Evolutionary conservation across 2,329 filamentous ascomycete species (phyloP).

Genomic region (Xylaria sp.): DNA sequence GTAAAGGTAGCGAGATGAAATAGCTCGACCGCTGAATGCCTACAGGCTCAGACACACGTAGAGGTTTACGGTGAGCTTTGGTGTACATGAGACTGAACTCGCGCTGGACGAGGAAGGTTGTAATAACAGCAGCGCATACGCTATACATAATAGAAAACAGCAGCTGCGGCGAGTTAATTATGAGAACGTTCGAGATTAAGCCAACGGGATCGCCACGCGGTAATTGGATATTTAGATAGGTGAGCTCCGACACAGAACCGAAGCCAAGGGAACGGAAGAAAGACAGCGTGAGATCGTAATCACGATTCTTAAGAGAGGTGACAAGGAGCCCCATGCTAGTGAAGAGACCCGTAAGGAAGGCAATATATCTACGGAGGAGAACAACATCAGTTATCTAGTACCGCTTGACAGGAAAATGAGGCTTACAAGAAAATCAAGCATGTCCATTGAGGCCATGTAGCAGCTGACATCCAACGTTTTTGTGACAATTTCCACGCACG

Average conservation of each 20-base stretch:
- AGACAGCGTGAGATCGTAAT: conserved; percentile 35
- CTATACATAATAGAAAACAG: conserved; percentile 59
- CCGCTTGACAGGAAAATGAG: background rate
- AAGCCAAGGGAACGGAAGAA: conserved; percentile 47
- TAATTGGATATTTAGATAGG: conserved; percentile 43
- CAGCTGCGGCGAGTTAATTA: conserved; percentile 60
- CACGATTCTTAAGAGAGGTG: conserved; percentile 32
- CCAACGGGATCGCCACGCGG: conserved; percentile 45
- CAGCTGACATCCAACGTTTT: conserved; percentile 34
- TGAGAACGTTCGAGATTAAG: conserved; percentile 49
- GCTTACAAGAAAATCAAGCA: conserved; percentile 27
- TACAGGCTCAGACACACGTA: conserved; percentile 55
- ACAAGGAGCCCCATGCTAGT: conserved; percentile 32
- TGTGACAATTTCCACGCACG: conserved; percentile 23
- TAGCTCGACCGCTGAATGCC: conserved; percentile 56
- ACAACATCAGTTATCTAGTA: too few species aligned
- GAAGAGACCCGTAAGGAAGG: conserved; percentile 26
- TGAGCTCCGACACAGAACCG: conserved; percentile 43
- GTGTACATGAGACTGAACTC: conserved; percentile 58
- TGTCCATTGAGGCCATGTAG: conserved; percentile 24
- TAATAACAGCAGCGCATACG: conserved; percentile 56
- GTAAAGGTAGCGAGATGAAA: conserved; percentile 57
- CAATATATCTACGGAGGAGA: conserved; percentile 27
- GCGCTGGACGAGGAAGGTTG: conserved; percentile 55
- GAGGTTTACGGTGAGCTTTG: conserved; percentile 45